phyloP scores from a whole-genome alignment of 345 rosid genomes.

The Corchorus capsularis region DNA sequence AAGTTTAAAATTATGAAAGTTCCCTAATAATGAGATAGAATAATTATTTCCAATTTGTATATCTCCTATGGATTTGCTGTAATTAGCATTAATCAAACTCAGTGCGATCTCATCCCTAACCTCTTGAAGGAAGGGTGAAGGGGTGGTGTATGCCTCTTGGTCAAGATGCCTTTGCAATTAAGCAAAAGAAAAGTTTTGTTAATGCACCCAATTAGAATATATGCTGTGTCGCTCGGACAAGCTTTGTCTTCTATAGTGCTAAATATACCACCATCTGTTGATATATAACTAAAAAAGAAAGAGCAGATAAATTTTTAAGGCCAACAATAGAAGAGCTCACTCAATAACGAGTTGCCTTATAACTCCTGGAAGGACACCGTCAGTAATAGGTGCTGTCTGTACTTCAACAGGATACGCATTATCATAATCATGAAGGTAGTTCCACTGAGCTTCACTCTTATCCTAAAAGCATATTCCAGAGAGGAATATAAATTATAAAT shows the following conservation, averaged over 20 bases:
- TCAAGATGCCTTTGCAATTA: neutral
- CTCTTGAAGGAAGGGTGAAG: too few relatives aligned
- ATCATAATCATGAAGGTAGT: constrained; percentile 13
- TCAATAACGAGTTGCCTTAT: constrained; percentile 82
- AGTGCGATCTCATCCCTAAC: neutral
- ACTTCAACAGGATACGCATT: constrained; percentile 49
- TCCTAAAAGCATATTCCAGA: constrained; percentile 38
- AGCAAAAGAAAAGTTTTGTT: neutral
- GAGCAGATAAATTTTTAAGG: neutral
- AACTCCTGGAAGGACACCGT: constrained; percentile 86
- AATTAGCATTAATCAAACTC: neutral
- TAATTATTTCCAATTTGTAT: neutral
- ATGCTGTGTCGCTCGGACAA: neutral
- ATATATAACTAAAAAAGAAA: neutral
- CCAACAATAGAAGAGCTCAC: constrained; percentile 40
- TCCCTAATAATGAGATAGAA: neutral
- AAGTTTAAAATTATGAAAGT: neutral
- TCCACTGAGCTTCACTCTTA: constrained; percentile 24
- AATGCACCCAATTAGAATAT: neutral
- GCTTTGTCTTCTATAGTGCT: neutral
- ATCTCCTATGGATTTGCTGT: neutral
- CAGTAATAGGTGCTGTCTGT: constrained; percentile 76
- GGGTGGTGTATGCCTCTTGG: neutral
- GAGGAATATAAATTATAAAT: neutral
- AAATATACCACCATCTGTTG: constrained; percentile 11